Percentiles rank a stretch among this genome's conserved stretches.
These are phyloP conservation scores for Podospora fimiseda DNA, from an alignment of 495 filamentous ascomycete genomes.

Conservation along the genomic window DNA sequence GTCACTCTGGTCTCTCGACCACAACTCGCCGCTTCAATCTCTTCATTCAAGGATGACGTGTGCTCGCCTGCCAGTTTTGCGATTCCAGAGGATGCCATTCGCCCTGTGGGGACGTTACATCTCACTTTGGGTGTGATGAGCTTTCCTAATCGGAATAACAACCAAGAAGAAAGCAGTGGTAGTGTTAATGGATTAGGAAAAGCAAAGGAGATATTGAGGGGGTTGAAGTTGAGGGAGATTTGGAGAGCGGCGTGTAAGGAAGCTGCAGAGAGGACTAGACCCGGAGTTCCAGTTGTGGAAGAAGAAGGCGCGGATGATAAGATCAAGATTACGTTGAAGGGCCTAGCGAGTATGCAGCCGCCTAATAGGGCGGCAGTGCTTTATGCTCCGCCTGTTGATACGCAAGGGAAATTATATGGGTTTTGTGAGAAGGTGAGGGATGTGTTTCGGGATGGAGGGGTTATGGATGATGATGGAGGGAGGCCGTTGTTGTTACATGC, in stretches of 20 bases:
- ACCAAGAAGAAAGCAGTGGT: slow-evolving; percentile 21
- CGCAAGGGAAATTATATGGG: slow-evolving; percentile 44
- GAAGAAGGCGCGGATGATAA: slow-evolving; percentile 1
- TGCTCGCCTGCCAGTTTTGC: slow-evolving; percentile 28
- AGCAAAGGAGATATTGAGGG: slow-evolving; percentile 50
- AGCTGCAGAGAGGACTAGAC: neutral
- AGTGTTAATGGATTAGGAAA: slow-evolving; percentile 45
- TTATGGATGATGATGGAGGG: slow-evolving; percentile 50
- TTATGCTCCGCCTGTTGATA: slow-evolving; percentile 48
- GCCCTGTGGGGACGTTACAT: slow-evolving; percentile 77
- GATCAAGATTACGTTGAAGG: slow-evolving; percentile 38
- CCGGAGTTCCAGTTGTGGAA: neutral
- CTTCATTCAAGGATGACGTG: slow-evolving; percentile 54
- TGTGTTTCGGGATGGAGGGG: slow-evolving; percentile 54
- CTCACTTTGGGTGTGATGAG: slow-evolving; percentile 86
- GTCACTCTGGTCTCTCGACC: slow-evolving; percentile 54
- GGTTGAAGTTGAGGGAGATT: slow-evolving; percentile 47
- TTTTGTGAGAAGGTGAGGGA: slow-evolving; percentile 60
- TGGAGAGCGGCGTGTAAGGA: slow-evolving; percentile 27
- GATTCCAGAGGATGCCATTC: slow-evolving; percentile 54
- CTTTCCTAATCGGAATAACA: too few relatives aligned
- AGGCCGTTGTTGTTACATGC: slow-evolving; percentile 75
- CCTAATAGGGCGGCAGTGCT: slow-evolving; percentile 33
- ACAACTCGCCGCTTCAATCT: slow-evolving; percentile 56
- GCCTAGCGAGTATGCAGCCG: slow-evolving; percentile 44